Base-by-base conservation (phyloP, 345 rosid species). In the Fremontodendron californicum region DNA sequence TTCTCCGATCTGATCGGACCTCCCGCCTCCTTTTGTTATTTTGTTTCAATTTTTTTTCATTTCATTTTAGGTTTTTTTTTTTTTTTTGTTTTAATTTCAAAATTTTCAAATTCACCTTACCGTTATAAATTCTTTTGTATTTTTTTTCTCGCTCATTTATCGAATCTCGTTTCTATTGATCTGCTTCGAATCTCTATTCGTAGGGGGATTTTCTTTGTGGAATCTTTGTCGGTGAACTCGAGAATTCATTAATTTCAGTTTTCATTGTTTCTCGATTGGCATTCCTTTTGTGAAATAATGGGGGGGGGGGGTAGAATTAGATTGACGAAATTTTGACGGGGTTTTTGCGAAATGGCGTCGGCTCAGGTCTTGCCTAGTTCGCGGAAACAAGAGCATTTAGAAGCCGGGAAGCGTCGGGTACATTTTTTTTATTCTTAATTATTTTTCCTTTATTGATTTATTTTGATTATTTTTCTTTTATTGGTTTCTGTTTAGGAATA, bases 361-460 rank as follows among this genome's bases (percentile, higher is more conserved):
- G 98, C 94, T 83, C 98, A 88, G 90, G 95, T 89, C 74, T 85
- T 90, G 83, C 93, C 92, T 54, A 84, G 80, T 72, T 85, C 94
- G 6, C 89, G 91, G 69, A 90, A 90, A 80, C 94, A 89, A 79
- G 96, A 89, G 81, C 97, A 84, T 85, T 87, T 92, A 75, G 92
- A 92, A 80, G 98, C 98, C 77, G 99, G 98, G 73, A 93, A 94
- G 63, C 92, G 94, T 57, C 90, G 92, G 98, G 99, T 93, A 83
- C 27, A 42, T 64, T 45, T n/a, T 78, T 61, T 7, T 64, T 37
- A 1, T 48, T 68, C 13, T 15, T 27, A 27, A 49, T 51, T 3
- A 27, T 40, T n/a, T 18, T 2, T 19, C 49, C 37, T 45, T 52
- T 55, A 18, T 39, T 46, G 42, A n/a, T 62, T 39, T 23, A 37